Percentiles rank a stretch among this genome's conserved stretches.
Conservation (phyloP, 352 stramenopile genomes). For the Proteromonas lacertae region DNA sequence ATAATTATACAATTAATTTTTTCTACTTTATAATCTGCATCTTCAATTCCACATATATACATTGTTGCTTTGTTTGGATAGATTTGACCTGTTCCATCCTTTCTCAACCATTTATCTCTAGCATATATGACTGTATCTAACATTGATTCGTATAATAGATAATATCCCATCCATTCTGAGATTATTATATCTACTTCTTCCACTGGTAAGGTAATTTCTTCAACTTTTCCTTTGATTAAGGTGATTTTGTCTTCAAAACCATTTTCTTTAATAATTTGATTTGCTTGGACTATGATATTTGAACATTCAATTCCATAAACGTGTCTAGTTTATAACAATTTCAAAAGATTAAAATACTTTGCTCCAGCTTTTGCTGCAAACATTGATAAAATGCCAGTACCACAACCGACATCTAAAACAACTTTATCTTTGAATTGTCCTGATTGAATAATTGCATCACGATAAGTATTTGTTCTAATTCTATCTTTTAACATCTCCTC, state of each 20-base stretch:
- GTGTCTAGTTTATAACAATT: no score
- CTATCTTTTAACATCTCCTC: slow-evolving; percentile 12
- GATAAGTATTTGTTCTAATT: slow-evolving; percentile 12
- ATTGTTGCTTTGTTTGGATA: slow-evolving; percentile 78
- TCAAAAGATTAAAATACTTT: slow-evolving; percentile 15
- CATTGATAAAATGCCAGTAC: slow-evolving; percentile 78
- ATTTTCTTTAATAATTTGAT: slow-evolving; percentile 8
- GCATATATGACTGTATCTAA: slow-evolving; percentile 14
- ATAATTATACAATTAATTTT: slow-evolving; percentile 71
- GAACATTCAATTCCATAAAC: slow-evolving; percentile 14
- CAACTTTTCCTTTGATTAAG: slow-evolving; percentile 11
- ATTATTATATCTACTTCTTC: slow-evolving; percentile 19
- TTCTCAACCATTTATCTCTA: slow-evolving; percentile 5
- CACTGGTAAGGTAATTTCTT: slow-evolving; percentile 11
- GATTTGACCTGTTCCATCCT: slow-evolving; percentile 60
- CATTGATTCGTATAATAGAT: slow-evolving; percentile 20
- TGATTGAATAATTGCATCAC: slow-evolving; percentile 21
- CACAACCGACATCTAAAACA: slow-evolving; percentile 75
- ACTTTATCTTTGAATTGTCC: slow-evolving; percentile 76
- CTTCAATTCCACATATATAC: slow-evolving; percentile 71
- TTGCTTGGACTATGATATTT: slow-evolving; percentile 9
- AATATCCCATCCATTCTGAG: slow-evolving; percentile 22
- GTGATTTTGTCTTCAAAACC: slow-evolving; percentile 6
- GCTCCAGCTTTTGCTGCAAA: slow-evolving; percentile 67
- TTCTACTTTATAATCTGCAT: slow-evolving; percentile 61